Base-by-base conservation (phyloP, 257 asterid species). In the Fraxinus pennsylvanica region DNA sequence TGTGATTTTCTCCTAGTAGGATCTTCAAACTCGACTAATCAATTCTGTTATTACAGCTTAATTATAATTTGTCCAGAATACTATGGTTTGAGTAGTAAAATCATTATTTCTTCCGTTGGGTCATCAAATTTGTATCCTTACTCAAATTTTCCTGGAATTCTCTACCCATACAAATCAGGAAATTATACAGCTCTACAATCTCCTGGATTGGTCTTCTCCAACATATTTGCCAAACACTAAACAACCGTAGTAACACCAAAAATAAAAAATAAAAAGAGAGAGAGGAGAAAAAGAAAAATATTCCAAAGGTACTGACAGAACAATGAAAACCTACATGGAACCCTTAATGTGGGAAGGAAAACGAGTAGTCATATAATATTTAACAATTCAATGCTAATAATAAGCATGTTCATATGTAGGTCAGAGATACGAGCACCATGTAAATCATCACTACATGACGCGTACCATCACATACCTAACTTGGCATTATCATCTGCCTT, bases 401-500 rank as follows among this genome's bases (percentile, higher is more conserved):
- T 54, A 54, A 38, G 63, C 45, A 43, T 61, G 25, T 35, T 21
- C 15, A 57, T 21, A 35, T n/a, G 22, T 57, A 78, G 71, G 69
- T 66, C 78, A 71, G 32, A 67, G 66, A 47, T 66, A 67, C 36
- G 41, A 33, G 43, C 27, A 17, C 39, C 21, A 50, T 17, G 59
- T 50, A 50, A 45, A 41, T 27, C 33, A 36, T 36, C 41, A 67
- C 25, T 57, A 66, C 61, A 39, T 14, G 54, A 71, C 50, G 36
- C 43, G 78, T 73, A 63, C 13, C 75, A 80, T 13, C 32, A 70
- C 86, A 21, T 90, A 95, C 99, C 99, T 70, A 95, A 81, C 87
- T 95, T 95, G 52, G 97, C 98, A 70, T 75, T 76, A 83, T 95
- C 98, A 80, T 95, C 99, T 36, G 99, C 99, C 88, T 93, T 95